phyloP scores from a whole-genome alignment of 345 rosid species.

The Corymbia maculata region DNA sequence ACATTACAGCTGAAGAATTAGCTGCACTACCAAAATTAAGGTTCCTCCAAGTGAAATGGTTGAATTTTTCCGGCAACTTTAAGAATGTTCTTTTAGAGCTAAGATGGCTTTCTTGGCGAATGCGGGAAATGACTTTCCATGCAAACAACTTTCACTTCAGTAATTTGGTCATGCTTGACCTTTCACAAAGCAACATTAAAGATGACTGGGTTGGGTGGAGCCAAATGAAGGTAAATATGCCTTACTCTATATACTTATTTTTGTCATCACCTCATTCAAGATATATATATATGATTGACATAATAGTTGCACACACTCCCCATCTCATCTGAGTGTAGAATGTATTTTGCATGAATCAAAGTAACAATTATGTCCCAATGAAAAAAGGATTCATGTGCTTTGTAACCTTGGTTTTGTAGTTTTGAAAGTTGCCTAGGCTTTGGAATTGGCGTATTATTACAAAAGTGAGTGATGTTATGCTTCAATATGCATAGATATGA shows the following conservation, averaged over 20 bases:
- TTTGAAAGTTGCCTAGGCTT: neutral
- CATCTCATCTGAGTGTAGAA: neutral
- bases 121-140: fast-evolving
- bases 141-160: neutral
- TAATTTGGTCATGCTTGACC: neutral
- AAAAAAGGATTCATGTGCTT: neutral
- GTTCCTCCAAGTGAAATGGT: neutral
- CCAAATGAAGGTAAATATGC: neutral
- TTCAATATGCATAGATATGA: neutral
- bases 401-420: too few relatives aligned
- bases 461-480: neutral
- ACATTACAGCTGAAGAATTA: fast-evolving
- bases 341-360: neutral
- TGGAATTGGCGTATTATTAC: neutral
- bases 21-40: neutral
- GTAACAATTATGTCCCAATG: neutral
- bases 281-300: neutral
- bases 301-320: neutral
- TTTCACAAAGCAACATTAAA: neutral
- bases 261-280: neutral
- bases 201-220: neutral
- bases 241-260: too few relatives aligned
- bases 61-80: fast-evolving
- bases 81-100: fast-evolving
- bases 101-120: fast-evolving